Percentiles rank a stretch among this genome's conserved stretches.
phyloP scores from a whole-genome alignment of 148 eudicot genomes.

The Amaranthus cruentus region DNA sequence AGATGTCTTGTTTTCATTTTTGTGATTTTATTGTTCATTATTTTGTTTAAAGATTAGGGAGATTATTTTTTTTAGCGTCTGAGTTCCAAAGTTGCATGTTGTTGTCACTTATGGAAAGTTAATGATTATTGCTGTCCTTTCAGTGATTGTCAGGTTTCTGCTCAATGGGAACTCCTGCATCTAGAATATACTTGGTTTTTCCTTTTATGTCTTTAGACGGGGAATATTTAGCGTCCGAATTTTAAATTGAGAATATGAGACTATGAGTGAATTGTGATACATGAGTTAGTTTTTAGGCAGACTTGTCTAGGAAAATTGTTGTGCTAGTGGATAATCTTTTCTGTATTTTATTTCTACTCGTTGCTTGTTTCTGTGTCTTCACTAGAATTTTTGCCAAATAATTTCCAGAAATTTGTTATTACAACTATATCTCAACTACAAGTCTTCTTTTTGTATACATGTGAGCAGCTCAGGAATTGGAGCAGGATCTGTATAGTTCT shows the following conservation, averaged over 20 bases:
- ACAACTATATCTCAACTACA: neutral
- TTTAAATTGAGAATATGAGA: neutral
- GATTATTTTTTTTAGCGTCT: neutral
- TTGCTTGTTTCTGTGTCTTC: neutral
- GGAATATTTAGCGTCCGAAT: neutral
- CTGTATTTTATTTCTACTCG: neutral
- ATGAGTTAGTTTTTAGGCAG: neutral
- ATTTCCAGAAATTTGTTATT: neutral
- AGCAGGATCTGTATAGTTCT: conserved; percentile 71
- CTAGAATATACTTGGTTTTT: conserved; percentile 2
- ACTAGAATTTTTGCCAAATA: neutral
- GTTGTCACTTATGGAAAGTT: neutral
- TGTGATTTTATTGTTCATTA: neutral
- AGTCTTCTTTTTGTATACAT: conserved; percentile 3
- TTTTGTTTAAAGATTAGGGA: neutral
- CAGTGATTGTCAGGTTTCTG: neutral
- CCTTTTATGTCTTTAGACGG: neutral
- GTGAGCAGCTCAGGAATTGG: conserved; percentile 92
- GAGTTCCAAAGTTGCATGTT: neutral
- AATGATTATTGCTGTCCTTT: neutral
- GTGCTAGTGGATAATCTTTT: too few species aligned
- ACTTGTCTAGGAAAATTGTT: too few species aligned
- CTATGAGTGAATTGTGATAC: neutral
- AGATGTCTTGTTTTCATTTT: neutral
- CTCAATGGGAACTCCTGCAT: neutral